Base-by-base conservation (phyloP, 768 basidiomycete genomes). In the Pleurotus sapidus region DNA sequence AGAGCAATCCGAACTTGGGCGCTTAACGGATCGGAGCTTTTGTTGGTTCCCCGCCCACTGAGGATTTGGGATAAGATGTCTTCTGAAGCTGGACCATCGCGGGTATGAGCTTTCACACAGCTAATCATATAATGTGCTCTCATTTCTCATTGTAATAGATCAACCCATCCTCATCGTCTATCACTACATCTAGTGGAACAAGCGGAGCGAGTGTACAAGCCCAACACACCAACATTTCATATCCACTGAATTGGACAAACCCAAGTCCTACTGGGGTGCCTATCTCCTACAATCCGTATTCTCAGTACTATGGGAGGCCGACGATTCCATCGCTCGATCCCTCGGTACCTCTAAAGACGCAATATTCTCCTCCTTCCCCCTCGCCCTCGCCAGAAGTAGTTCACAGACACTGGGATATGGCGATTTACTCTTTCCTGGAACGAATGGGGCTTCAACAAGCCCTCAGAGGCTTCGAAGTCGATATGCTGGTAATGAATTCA, bases 401-500 rank as follows among this genome's bases (percentile, higher is more conserved):
- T 5, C 81, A 77, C 61, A 74, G 76, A 57, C 74, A 86, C 56
- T 91, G 88, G 88, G 87, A 90, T 58, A 70, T 75, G 20, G 77
- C 78, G 9, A 61, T 89, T 25, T 75, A 73, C 50, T 63, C 71
- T 6, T 91, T 91, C 57, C 65, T 91, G 59, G 65, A 68, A 12
- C 73, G 78, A 45, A 74, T 84, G 15, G 83, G 85, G 3, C 67
- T 91, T 18, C 75, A 70, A 1, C 85, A 90, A 63, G 76, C 87
- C 0, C 63, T 84, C 45, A 75, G 73, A 38, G 89, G 86, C 0
- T 83, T 92, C 47, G 84, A 88, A 61, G 69, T 76, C n/a, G 89
- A 92, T 63, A 79, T 91, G 72, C 65, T 91, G 4, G 78, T 89
- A n/a, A 68, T 91, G 72, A 91, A 84, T 59, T 65, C 77, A 0